Conservation (phyloP, 768 basidiomycete genomes). For the Crepidotus variabilis region DNA sequence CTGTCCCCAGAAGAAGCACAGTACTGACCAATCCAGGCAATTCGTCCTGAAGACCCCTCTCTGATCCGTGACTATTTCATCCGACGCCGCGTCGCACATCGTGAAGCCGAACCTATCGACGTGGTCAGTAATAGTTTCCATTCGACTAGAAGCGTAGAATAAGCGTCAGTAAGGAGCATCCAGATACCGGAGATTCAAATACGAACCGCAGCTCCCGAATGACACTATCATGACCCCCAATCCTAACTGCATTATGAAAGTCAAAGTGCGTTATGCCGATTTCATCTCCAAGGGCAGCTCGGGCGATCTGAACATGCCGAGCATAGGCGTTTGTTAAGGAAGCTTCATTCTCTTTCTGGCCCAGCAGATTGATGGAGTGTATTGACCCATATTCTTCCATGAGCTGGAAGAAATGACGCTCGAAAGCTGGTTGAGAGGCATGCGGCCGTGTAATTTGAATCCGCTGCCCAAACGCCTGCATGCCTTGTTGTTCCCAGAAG, state of each 20-base stretch:
- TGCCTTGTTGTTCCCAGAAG: constrained; percentile 98
- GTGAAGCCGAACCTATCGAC: constrained; percentile 85
- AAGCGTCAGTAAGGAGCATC: constrained; percentile 5
- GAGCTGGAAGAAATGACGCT: constrained; percentile 86
- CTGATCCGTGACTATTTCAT: constrained; percentile 82
- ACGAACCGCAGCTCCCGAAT: constrained; percentile 65
- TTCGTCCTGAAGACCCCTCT: constrained; percentile 92
- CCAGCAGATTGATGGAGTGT: constrained; percentile 90
- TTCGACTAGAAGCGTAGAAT: constrained; percentile 39
- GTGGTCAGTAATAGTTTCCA: constrained; percentile 55
- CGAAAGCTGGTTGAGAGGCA: constrained; percentile 95
- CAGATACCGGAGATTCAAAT: background rate
- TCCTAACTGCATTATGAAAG: constrained; percentile 81
- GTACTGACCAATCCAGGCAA: constrained; percentile 83
- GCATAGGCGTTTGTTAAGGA: constrained; percentile 79
- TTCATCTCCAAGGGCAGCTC: constrained; percentile 57
- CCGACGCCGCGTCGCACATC: constrained; percentile 62
- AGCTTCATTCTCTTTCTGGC: constrained; percentile 89
- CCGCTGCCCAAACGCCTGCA: constrained; percentile 90
- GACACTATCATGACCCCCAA: constrained; percentile 86
- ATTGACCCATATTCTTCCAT: constrained; percentile 81
- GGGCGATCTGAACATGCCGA: constrained; percentile 70
- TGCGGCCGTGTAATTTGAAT: constrained; percentile 95
- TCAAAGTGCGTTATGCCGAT: constrained; percentile 88
- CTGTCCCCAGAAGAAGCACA: constrained; percentile 1